Evolutionary conservation across 2,329 filamentous ascomycete genomes (phyloP).

Genomic region (Microcyclospora pomicola): DNA sequence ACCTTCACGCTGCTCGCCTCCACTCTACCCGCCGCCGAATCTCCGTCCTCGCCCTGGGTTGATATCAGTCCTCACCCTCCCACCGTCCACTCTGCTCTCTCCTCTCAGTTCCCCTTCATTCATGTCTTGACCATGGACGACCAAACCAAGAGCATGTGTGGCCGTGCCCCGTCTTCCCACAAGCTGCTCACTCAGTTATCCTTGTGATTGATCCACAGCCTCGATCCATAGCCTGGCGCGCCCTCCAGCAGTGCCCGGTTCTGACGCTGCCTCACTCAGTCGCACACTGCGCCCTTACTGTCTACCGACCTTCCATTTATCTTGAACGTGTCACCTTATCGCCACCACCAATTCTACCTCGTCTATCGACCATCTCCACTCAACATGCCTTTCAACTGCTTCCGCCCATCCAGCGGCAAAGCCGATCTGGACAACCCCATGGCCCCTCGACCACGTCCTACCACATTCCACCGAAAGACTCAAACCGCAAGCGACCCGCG

Average conservation of each 20-base stretch:
- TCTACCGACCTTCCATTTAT: too few species aligned
- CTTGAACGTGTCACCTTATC: too few species aligned
- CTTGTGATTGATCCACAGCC: not conserved
- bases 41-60: not conserved
- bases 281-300: too few species aligned
- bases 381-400: conserved; percentile 19
- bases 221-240: too few species aligned
- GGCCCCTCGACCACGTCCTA: conserved; percentile 6
- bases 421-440: conserved; percentile 8
- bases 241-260: too few species aligned
- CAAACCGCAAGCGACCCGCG: conserved; percentile 5
- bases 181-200: conserved; percentile 10
- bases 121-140: conserved; percentile 8
- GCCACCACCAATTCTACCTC: too few species aligned
- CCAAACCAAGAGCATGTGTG: conserved; percentile 14
- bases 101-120: not conserved
- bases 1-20: too few species aligned
- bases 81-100: conserved; percentile 1
- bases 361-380: not conserved
- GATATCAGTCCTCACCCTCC: not conserved
- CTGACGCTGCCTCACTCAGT: too few species aligned
- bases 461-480: conserved; percentile 1
- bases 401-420: conserved; percentile 9
- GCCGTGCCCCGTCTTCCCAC: conserved; percentile 12
- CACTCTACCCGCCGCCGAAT: not conserved